Evolutionary conservation across 352 stramenopile species (phyloP).

Genomic region (Nothophytophthora sp.): DNA sequence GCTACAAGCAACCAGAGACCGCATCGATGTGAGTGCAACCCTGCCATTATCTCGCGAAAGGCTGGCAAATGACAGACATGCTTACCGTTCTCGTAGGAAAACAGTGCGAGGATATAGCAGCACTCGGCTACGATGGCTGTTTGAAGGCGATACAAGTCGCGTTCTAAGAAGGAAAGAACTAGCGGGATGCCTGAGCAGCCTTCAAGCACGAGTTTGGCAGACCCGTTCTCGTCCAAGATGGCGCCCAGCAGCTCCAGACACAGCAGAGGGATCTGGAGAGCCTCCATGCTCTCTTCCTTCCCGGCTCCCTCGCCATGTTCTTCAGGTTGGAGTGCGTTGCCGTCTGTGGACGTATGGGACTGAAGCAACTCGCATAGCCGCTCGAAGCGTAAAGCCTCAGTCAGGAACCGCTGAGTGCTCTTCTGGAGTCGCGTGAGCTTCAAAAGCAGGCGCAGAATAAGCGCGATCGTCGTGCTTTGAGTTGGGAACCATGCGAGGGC

Average conservation of each 20-base stretch:
- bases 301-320: slow-evolving; percentile 2
- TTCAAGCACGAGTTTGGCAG: slow-evolving; percentile 37
- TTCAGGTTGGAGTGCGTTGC: slow-evolving; percentile 5
- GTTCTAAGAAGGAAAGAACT: slow-evolving; percentile 33
- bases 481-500: slow-evolving; percentile 23
- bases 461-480: slow-evolving; percentile 15
- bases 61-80: neutral
- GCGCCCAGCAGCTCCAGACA: slow-evolving; percentile 22
- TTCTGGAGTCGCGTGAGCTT: slow-evolving; percentile 26
- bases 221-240: slow-evolving; percentile 30
- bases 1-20: slow-evolving; percentile 6
- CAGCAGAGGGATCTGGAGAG: slow-evolving; percentile 13
- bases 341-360: slow-evolving; percentile 10
- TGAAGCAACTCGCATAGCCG: slow-evolving; percentile 26
- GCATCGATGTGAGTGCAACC: neutral
- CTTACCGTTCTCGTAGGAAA: slow-evolving; percentile 61
- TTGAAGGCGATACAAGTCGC: slow-evolving; percentile 26
- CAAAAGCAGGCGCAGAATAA: slow-evolving; percentile 32
- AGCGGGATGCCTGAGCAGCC: slow-evolving; percentile 28
- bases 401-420: slow-evolving; percentile 27
- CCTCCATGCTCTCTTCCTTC: slow-evolving; percentile 2
- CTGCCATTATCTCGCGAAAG: neutral
- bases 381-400: slow-evolving; percentile 19
- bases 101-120: slow-evolving; percentile 55
- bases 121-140: slow-evolving; percentile 42